Conservation (phyloP, 805 yeast genomes). For the Pichia nanzhaoensis region DNA sequence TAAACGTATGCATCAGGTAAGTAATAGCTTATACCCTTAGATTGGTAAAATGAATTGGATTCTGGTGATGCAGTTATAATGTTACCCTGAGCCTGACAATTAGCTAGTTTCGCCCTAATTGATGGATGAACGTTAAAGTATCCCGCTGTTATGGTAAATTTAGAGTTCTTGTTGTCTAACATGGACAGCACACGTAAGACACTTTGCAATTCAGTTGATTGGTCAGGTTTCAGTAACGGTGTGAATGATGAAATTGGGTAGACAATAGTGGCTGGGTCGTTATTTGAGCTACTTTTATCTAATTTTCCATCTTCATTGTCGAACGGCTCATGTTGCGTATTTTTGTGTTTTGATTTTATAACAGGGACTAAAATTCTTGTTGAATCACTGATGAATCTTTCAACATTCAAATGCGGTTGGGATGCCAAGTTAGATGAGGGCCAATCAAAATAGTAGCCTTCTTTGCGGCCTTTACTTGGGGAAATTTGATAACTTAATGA, state of each 20-base stretch:
- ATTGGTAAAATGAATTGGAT: constrained; percentile 88
- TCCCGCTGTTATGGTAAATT: constrained; percentile 93
- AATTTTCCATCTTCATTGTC: constrained; percentile 6
- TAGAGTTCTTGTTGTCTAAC: constrained; percentile 45
- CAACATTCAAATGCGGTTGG: constrained; percentile 56
- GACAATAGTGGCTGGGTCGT: constrained; percentile 49
- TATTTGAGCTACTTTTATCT: constrained; percentile 1
- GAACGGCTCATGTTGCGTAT: constrained; percentile 9
- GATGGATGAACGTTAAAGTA: constrained; percentile 87
- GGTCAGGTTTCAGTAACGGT: constrained; percentile 61
- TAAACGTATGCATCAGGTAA: constrained; percentile 84
- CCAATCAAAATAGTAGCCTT: constrained; percentile 61
- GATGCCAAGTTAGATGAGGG: constrained; percentile 58
- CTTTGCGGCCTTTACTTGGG: constrained; percentile 31
- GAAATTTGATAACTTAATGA: constrained; percentile 61
- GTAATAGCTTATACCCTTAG: constrained; percentile 72
- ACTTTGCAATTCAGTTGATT: constrained; percentile 78
- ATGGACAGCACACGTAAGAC: constrained; percentile 54
- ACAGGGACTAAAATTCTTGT: constrained; percentile 53
- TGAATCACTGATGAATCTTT: constrained; percentile 49
- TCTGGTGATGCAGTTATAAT: constrained; percentile 89
- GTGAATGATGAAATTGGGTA: constrained; percentile 91
- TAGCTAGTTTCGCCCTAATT: constrained; percentile 51
- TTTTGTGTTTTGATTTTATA: constrained; percentile 36
- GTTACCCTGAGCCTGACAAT: constrained; percentile 52